phyloP scores from a whole-genome alignment of 2,329 filamentous ascomycete species.

The Ophiosphaerella narmari region DNA sequence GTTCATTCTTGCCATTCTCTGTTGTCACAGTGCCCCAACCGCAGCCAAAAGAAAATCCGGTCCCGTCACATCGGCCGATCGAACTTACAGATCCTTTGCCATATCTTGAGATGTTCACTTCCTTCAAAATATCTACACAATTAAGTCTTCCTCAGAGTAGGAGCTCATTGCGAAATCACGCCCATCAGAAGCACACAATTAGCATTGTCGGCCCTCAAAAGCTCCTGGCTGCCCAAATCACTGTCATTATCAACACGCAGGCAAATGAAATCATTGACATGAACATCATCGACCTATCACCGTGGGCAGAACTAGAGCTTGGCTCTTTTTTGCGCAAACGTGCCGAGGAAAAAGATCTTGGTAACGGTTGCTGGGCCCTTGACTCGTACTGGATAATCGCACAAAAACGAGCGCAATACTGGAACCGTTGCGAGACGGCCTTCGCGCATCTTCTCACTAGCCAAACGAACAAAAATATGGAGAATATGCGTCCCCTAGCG shows the following conservation, averaged over 20 bases:
- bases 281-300: conserved; percentile 60
- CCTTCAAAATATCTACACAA: conserved; percentile 65
- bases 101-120: conserved; percentile 73
- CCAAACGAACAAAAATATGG: conserved; percentile 14
- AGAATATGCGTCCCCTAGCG: conserved; percentile 20
- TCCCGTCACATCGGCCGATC: conserved; percentile 68
- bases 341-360: conserved; percentile 57
- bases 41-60: conserved; percentile 40
- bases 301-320: conserved; percentile 63
- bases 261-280: conserved; percentile 59
- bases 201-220: conserved; percentile 56
- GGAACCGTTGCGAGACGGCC: conserved; percentile 59
- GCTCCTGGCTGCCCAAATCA: conserved; percentile 62
- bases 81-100: conserved; percentile 67
- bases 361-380: conserved; percentile 68
- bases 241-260: conserved; percentile 57
- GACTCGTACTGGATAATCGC: conserved; percentile 69
- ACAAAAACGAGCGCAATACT: conserved; percentile 64
- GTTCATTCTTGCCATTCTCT: conserved; percentile 49
- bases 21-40: conserved; percentile 30
- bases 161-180: conserved; percentile 14
- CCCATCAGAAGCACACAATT: conserved; percentile 56
- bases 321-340: conserved; percentile 55
- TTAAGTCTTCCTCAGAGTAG: conserved; percentile 41
- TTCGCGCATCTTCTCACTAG: conserved; percentile 44